Conservation (phyloP, 2,329 filamentous ascomycete species). For the Calonectria naviculata region DNA sequence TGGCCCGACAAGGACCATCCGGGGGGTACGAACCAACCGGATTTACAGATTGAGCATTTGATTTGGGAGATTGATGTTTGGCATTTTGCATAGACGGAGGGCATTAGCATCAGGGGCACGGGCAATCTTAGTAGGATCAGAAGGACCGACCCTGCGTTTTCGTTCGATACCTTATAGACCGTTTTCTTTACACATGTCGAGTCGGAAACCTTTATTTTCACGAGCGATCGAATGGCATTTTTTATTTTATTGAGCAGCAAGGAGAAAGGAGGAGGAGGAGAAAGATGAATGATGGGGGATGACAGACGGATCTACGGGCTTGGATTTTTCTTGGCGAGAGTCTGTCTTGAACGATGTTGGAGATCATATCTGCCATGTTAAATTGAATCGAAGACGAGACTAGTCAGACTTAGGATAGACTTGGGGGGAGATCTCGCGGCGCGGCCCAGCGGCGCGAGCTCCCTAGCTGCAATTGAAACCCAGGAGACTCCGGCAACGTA, state of each 20-base stretch:
- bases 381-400: not conserved
- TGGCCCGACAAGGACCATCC: not conserved
- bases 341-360: not conserved
- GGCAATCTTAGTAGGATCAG: conserved; percentile 25
- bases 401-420: conserved; percentile 19
- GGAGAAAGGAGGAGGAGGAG: conserved; percentile 7
- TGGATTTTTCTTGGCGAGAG: not conserved
- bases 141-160: conserved; percentile 30
- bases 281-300: not conserved
- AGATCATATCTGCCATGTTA: not conserved
- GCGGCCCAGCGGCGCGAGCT: not conserved
- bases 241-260: no score
- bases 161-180: conserved; percentile 45
- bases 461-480: conserved; percentile 14
- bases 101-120: conserved; percentile 31
- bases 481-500: conserved; percentile 12
- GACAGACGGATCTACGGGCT: not conserved
- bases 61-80: conserved; percentile 36
- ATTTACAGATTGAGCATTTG: conserved; percentile 30
- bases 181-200: conserved; percentile 36
- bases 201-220: conserved; percentile 27
- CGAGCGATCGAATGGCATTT: conserved; percentile 25
- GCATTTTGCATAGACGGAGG: conserved; percentile 37
- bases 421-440: conserved; percentile 14
- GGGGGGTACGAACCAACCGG: not conserved